A percentile compares a stretch with the other conserved stretches of the same genome.
Conservation (phyloP, 2,329 filamentous ascomycete species). For the Plectosphaerella sp. region DNA sequence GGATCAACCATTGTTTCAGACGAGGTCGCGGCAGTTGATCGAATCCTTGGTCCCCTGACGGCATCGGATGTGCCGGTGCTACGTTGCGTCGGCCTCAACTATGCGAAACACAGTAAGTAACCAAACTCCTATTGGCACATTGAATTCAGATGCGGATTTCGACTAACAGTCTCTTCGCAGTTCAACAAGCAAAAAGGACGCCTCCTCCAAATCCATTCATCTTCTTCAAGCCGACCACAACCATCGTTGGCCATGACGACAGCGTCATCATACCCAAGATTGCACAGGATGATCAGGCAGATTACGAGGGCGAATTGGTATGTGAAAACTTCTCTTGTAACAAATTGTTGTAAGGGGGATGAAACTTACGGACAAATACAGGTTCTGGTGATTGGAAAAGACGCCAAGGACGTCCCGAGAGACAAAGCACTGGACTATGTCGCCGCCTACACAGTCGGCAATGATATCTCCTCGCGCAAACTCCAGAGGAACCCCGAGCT, state of each 20-base stretch:
- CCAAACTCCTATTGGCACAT: neutral
- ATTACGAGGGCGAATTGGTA: constrained; percentile 43
- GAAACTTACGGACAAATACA: neutral
- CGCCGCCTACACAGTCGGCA: constrained; percentile 47
- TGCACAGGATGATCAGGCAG: constrained; percentile 40
- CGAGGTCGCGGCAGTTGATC: constrained; percentile 48
- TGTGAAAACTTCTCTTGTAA: neutral
- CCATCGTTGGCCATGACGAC: constrained; percentile 27
- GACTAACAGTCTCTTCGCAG: constrained; percentile 20
- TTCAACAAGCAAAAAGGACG: constrained; percentile 45
- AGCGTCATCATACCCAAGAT: constrained; percentile 41
- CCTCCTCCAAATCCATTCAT: constrained; percentile 43
- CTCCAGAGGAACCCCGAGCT: constrained; percentile 38
- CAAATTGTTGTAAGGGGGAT: neutral
- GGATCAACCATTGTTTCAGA: constrained; percentile 45
- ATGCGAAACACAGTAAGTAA: constrained; percentile 47
- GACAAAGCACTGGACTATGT: constrained; percentile 35
- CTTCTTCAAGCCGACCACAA: constrained; percentile 45
- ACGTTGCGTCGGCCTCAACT: constrained; percentile 56
- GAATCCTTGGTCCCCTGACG: constrained; percentile 47
- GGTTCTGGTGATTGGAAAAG: constrained; percentile 38
- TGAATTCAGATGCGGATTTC: neutral
- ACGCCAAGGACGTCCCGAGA: constrained; percentile 34
- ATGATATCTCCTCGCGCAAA: constrained; percentile 50
- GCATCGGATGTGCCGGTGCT: constrained; percentile 49